Evolutionary conservation across 2,329 filamentous ascomycete genomes (phyloP).

Genomic region (Lecanosticta acicola): DNA sequence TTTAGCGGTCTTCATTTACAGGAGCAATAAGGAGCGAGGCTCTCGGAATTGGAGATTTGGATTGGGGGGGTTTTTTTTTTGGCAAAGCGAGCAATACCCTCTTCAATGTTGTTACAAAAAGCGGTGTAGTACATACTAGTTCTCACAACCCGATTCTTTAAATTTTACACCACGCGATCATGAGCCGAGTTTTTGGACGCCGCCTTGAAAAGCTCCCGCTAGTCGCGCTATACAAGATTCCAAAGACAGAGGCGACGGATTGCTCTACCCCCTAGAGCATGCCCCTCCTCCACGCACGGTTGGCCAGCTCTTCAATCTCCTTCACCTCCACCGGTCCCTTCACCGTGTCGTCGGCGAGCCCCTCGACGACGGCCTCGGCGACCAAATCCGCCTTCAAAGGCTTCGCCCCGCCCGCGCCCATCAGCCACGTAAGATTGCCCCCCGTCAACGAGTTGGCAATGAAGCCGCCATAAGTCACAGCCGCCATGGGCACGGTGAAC

Average conservation of each 20-base stretch:
- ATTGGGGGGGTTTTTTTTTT: too few species aligned
- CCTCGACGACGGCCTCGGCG: conserved; percentile 84
- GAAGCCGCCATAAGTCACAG: conserved; percentile 66
- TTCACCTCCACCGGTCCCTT: conserved; percentile 71
- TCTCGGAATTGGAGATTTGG: neutral
- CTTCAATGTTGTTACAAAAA: too few species aligned
- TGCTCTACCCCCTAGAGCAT: conserved; percentile 54
- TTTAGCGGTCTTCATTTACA: conserved; percentile 2
- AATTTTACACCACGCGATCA: too few species aligned
- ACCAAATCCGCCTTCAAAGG: conserved; percentile 83
- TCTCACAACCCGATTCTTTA: too few species aligned
- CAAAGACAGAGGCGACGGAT: too few species aligned
- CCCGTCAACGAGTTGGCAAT: conserved; percentile 73
- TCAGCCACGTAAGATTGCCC: conserved; percentile 66
- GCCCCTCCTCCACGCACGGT: conserved; percentile 76
- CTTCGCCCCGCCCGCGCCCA: conserved; percentile 79
- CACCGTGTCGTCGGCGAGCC: conserved; percentile 65
- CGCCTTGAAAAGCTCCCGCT: neutral
- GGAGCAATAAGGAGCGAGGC: neutral
- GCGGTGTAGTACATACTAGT: too few species aligned
- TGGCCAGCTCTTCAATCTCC: conserved; percentile 75
- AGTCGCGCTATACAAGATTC: neutral
- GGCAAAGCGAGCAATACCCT: too few species aligned
- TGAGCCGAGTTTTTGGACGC: neutral
- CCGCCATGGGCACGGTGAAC: conserved; percentile 80